Conservation (phyloP, 2,329 filamentous ascomycete species). For the Ophiostoma quercus region DNA sequence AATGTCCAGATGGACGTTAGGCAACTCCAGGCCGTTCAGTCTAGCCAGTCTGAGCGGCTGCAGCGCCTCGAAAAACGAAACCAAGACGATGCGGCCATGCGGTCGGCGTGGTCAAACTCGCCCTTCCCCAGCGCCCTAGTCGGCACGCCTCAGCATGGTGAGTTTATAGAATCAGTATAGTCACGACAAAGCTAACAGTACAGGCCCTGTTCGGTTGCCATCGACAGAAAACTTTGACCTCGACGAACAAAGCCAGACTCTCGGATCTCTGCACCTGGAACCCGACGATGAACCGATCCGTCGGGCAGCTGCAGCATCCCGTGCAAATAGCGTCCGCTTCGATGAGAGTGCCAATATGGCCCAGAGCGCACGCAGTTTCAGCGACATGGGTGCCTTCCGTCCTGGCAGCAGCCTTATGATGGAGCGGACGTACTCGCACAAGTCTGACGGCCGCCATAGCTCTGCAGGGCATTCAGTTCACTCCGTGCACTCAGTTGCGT, state of each 20-base stretch:
- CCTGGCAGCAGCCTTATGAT: slow-evolving; percentile 82
- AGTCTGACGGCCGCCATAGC: slow-evolving; percentile 91
- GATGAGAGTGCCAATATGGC: slow-evolving; percentile 87
- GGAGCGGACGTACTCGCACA: slow-evolving; percentile 87
- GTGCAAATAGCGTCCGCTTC: slow-evolving; percentile 95
- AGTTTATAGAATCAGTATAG: slow-evolving; percentile 30
- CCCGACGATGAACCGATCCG: slow-evolving; percentile 80
- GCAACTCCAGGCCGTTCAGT: slow-evolving; percentile 60
- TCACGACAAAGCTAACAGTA: slow-evolving; percentile 4
- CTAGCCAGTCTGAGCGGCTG: slow-evolving; percentile 57
- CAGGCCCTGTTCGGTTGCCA: slow-evolving; percentile 74
- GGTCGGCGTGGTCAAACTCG: slow-evolving; percentile 85
- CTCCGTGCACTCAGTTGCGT: slow-evolving; percentile 64
- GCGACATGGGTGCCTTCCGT: slow-evolving; percentile 72
- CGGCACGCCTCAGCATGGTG: slow-evolving; percentile 83
- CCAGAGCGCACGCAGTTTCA: slow-evolving; percentile 73
- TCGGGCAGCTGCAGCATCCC: slow-evolving; percentile 71
- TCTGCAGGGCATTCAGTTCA: slow-evolving; percentile 77
- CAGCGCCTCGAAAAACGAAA: slow-evolving; percentile 60
- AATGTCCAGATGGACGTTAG: slow-evolving; percentile 66
- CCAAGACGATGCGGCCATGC: slow-evolving; percentile 62
- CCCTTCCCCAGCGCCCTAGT: slow-evolving; percentile 83
- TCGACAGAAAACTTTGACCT: slow-evolving; percentile 85
- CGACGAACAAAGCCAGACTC: slow-evolving; percentile 76
- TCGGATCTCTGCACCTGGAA: slow-evolving; percentile 78